Evolutionary conservation across 2,329 filamentous ascomycete species (phyloP), one percentile per base, ranked within the genome.

Genomic region (Blastomyces emzantsi): DNA sequence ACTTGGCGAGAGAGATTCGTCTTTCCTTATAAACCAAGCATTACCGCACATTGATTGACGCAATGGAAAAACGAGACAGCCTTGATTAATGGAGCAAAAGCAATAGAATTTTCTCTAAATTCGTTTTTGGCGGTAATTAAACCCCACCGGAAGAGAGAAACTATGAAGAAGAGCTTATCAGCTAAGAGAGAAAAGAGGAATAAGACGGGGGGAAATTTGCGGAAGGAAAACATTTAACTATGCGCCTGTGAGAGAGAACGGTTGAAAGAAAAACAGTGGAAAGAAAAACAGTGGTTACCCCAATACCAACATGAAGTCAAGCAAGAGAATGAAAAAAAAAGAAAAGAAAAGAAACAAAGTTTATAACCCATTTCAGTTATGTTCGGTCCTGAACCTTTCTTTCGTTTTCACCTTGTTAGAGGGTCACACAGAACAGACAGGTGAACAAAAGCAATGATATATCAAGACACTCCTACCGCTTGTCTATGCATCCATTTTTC

Each of bases 261-360:
- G 49, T 5, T 5, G 22, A 52, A 17, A 17, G 25, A 2, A 30
- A 52, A 28, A 25, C 49, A 52, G 49, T 5, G 13, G 22, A 52
- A 17, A 17, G 25, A 2, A 30, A 52, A 28, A 25, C 2, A 25
- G 19, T 13, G 2, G 33, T 9, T 33, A 49, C 11, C n/a, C 45
- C 22, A 22, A 30, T 33, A 22, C 19, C 17, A 60, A n/a, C 22
- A 43, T 49, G 11, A 49, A 15, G 39, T 36, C 19, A 51, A 52
- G n/a, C n/a, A 66, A 62, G n/a, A 66, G 36, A 60, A 30, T 19
- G 19, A 17, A 49, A 49, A 43, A 52, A 19, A 52, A 36, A 22
- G 1, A 19, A 30, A 45, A 15, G 8, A 45, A 62, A 47, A 36
- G 2, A 33, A 47, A 62, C 28, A 30, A 55, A 62, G 45, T 30